phyloP scores from a whole-genome alignment of 2,329 filamentous ascomycete genomes.

The Xylariaceae sp. region DNA sequence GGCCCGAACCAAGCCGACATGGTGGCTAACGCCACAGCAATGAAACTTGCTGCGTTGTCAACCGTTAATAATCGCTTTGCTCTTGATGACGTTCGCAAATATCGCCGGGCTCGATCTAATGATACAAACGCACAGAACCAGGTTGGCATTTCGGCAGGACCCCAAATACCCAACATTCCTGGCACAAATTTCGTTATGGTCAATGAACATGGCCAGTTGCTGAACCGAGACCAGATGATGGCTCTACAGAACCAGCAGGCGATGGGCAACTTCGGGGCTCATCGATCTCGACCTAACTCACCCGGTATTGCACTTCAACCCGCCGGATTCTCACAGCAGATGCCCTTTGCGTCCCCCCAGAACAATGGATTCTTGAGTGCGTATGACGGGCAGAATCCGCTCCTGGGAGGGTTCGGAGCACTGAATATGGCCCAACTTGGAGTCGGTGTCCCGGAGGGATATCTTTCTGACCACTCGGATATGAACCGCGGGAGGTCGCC shows the following conservation, averaged over 20 bases:
- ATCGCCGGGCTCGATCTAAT: conserved; percentile 84
- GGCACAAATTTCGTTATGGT: conserved; percentile 87
- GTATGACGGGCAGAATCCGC: conserved; percentile 72
- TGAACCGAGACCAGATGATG: conserved; percentile 81
- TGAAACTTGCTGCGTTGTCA: conserved; percentile 95
- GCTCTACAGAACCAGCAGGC: conserved; percentile 70
- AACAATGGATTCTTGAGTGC: conserved; percentile 92
- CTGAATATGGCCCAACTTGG: conserved; percentile 73
- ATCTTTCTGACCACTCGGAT: conserved; percentile 91
- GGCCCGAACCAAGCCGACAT: conserved; percentile 81
- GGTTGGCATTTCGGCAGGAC: conserved; percentile 63
- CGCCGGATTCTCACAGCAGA: conserved; percentile 54
- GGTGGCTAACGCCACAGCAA: conserved; percentile 97
- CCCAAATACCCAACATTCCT: conserved; percentile 61
- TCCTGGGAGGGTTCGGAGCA: conserved; percentile 67
- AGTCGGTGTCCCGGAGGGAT: conserved; percentile 71
- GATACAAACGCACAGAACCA: conserved; percentile 67
- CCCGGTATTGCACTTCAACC: conserved; percentile 80
- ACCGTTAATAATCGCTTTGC: conserved; percentile 98
- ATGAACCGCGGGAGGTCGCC: conserved; percentile 88
- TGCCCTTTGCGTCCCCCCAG: conserved; percentile 82
- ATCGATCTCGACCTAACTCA: conserved; percentile 84
- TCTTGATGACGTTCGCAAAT: conserved; percentile 94
- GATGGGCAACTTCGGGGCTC: conserved; percentile 57
- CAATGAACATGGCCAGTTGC: conserved; percentile 85